Evolutionary conservation across 805 yeast species (phyloP).

Genomic region (Monosporozyma unispora): DNA sequence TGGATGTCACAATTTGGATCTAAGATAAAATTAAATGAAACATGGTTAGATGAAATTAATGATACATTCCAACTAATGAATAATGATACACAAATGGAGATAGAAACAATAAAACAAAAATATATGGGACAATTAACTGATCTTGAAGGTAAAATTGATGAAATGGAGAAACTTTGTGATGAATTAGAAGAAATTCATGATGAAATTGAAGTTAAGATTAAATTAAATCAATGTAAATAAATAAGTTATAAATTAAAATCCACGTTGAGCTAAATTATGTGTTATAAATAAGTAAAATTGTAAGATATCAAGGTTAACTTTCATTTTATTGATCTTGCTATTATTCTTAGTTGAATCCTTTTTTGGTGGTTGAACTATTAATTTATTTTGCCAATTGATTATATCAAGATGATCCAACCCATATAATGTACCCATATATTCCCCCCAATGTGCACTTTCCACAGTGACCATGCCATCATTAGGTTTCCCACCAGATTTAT

Average conservation of each 20-base stretch:
- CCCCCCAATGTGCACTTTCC: constrained; percentile 73
- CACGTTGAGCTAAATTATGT: constrained; percentile 49
- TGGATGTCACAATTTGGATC: constrained; percentile 21
- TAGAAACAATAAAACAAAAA: constrained; percentile 25
- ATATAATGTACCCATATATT: constrained; percentile 66
- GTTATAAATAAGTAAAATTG: constrained; percentile 63
- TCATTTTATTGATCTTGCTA: constrained; percentile 5
- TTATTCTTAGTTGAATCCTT: constrained; percentile 1
- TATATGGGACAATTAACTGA: constrained; percentile 16
- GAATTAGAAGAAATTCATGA: constrained; percentile 57
- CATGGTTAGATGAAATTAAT: constrained; percentile 17
- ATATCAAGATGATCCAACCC: constrained; percentile 79
- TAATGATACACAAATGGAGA: constrained; percentile 19
- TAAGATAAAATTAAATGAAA: constrained; percentile 16
- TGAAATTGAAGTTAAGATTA: constrained; percentile 42
- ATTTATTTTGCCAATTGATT: constrained; percentile 67
- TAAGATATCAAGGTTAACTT: constrained; percentile 46
- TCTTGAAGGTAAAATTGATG: constrained; percentile 32
- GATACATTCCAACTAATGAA: constrained; percentile 14
- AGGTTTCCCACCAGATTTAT: constrained; percentile 36
- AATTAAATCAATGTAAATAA: constrained; percentile 18
- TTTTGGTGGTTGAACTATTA: constrained; percentile 22
- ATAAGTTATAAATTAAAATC: too few relatives aligned
- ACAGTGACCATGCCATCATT: constrained; percentile 87
- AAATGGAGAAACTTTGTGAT: constrained; percentile 37